A percentile compares a stretch with the other conserved stretches of the same genome.
Evolutionary conservation across 306 rosid genomes (phyloP).

Genomic region (Sindora glabra): DNA sequence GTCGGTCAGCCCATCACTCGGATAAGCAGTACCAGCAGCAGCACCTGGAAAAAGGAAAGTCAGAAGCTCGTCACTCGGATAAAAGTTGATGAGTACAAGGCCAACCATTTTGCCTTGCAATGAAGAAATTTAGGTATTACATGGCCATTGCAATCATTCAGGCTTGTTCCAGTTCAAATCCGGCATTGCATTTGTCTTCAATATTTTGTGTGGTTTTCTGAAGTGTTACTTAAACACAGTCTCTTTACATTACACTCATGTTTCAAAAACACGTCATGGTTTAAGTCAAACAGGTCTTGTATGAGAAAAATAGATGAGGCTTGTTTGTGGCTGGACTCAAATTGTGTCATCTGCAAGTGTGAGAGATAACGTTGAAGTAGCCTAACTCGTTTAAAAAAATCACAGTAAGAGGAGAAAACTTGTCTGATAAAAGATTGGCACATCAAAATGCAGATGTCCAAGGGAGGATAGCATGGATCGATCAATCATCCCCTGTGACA

Average conservation of each 20-base stretch:
- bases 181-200: conserved; percentile 20
- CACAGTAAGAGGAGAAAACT: conserved; percentile 14
- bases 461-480: too few species aligned
- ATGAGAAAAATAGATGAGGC: too few species aligned
- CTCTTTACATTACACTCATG: too few species aligned
- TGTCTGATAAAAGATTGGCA: conserved; percentile 19
- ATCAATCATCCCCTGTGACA: conserved; percentile 16
- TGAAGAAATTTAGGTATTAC: conserved; percentile 24
- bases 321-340: conserved; percentile 20
- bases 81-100: conserved; percentile 33
- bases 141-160: not conserved
- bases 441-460: conserved; percentile 23
- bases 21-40: conserved; percentile 35
- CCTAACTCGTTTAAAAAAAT: too few species aligned
- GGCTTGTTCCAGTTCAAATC: conserved; percentile 6
- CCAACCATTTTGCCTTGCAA: conserved; percentile 11
- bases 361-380: too few species aligned
- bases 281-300: too few species aligned
- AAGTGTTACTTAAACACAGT: too few species aligned
- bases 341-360: too few species aligned
- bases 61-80: conserved; percentile 41
- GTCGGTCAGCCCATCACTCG: conserved; percentile 34
- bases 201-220: too few species aligned
- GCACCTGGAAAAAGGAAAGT: conserved; percentile 51
- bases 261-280: too few species aligned